Base-by-base conservation (phyloP, 179 eudicot species). In the Silene noctiflora region DNA sequence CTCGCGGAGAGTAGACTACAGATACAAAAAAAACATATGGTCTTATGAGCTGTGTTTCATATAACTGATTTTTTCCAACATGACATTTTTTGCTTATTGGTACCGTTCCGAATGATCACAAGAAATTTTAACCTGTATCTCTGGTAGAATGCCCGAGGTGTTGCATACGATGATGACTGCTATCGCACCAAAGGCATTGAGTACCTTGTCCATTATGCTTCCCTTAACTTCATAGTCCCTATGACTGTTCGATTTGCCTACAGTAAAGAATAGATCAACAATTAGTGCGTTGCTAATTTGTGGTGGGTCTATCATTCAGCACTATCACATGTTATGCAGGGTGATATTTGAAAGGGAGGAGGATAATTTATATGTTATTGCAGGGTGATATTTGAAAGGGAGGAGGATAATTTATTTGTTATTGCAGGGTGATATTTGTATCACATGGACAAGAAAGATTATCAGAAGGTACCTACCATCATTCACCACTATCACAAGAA, bases 81-180 rank as follows among this genome's bases (percentile, higher is more conserved):
- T 20, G 42, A 35, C 8, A 35, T 4, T 35, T 35, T 35, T 35
- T 35, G 42, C 42, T 5, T 35, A 35, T 53, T 61, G 39, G 68
- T 69, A 17, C 29, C 20, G 35, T 19, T 31, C 16, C 31, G 31
- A 9, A 25, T 56, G 51, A 46, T 42, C 53, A 67, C 1, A 39
- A 39, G 16, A 25, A 55, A 16, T 35, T 2, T 25, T 61, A 14
- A 89, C 92, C 90, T 89, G 90, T 74, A 89, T 87, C 80, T 89
- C 92, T 53, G 74, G 84, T 75, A 86, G 73, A 84, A 89, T 86
- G 69, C 88, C 92, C 12, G 87, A 79, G 9, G 80, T 76, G 81
- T 87, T 87, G 88, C 87, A 81, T 17, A 86, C 84, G 1, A 89
- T 79, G 39, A 89, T 87, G 78, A 86, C 88, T 24, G 92, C 77